phyloP scores from a whole-genome alignment of 2,329 filamentous ascomycete genomes.

The Westerdykella ornata region DNA sequence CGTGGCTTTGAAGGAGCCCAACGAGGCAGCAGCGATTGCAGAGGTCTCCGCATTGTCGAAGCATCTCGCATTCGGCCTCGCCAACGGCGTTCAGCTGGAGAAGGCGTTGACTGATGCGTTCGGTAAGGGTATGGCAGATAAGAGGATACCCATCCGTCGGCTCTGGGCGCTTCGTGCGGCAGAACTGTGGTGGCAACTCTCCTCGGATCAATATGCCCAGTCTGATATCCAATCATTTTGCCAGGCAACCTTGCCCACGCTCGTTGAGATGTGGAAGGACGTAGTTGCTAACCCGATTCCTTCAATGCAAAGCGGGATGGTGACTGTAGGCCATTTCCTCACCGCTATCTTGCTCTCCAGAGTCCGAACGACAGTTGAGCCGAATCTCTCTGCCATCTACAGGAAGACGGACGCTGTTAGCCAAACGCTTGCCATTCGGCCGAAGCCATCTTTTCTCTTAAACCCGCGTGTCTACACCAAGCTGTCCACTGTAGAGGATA shows the following conservation, averaged over 20 bases:
- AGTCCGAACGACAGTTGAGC: slow-evolving; percentile 48
- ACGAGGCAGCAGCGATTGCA: slow-evolving; percentile 70
- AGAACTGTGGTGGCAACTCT: slow-evolving; percentile 58
- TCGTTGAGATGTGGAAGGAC: slow-evolving; percentile 70
- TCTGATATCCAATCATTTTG: slow-evolving; percentile 44
- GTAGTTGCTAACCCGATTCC: slow-evolving; percentile 69
- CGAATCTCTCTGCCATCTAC: slow-evolving; percentile 51
- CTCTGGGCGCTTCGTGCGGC: slow-evolving; percentile 74
- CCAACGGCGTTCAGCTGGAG: slow-evolving; percentile 55
- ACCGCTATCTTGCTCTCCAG: slow-evolving; percentile 55
- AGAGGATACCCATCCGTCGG: slow-evolving; percentile 68
- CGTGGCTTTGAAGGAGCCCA: slow-evolving; percentile 75
- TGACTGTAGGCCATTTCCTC: slow-evolving; percentile 70
- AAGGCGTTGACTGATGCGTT: slow-evolving; percentile 64
- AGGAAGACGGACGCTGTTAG: slow-evolving; percentile 59
- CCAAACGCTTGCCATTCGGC: slow-evolving; percentile 61
- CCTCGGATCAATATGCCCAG: slow-evolving; percentile 44
- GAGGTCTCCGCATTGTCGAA: slow-evolving; percentile 66
- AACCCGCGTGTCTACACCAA: slow-evolving; percentile 82
- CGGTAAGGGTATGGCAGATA: slow-evolving; percentile 76
- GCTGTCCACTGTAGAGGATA: slow-evolving; percentile 64
- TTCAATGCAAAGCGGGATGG: slow-evolving; percentile 74
- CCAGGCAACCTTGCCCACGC: slow-evolving; percentile 46
- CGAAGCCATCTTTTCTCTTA: slow-evolving; percentile 81
- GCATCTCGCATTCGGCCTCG: slow-evolving; percentile 57